Evolutionary conservation across 768 basidiomycete genomes (phyloP).

Genomic region (Lactarius deliciosus): DNA sequence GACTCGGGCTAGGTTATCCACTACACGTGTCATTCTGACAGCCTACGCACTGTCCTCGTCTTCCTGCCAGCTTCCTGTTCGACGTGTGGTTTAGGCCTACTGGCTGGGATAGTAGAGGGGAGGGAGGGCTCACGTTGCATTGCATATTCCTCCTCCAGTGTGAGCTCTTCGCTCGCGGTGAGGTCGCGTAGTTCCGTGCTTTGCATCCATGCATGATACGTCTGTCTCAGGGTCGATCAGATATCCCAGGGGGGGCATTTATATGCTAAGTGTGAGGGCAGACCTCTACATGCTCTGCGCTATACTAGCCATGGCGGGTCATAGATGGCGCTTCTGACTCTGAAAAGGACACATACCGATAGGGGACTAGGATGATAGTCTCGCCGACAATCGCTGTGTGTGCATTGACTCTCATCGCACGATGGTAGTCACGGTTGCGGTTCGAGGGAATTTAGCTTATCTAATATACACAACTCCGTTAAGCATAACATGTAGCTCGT

Average conservation of each 20-base stretch:
- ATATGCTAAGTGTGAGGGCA: slow-evolving; percentile 13
- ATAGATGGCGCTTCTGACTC: not conserved
- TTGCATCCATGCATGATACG: slow-evolving; percentile 89
- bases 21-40: not conserved
- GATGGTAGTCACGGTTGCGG: too few relatives aligned
- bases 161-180: slow-evolving; percentile 84
- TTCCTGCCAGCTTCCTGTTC: slow-evolving; percentile 74
- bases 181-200: slow-evolving; percentile 65
- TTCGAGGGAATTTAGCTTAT: too few relatives aligned
- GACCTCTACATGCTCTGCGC: slow-evolving; percentile 48
- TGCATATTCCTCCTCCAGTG: slow-evolving; percentile 76
- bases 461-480: too few relatives aligned
- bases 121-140: slow-evolving; percentile 70
- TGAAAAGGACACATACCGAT: slow-evolving; percentile 45
- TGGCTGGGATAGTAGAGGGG: not conserved
- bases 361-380: slow-evolving; percentile 78
- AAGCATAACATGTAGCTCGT: too few relatives aligned
- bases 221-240: slow-evolving; percentile 42
- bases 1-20: not conserved
- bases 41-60: slow-evolving; percentile 73
- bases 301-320: slow-evolving; percentile 25
- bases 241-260: not conserved
- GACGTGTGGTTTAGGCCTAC: not conserved
- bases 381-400: slow-evolving; percentile 63
- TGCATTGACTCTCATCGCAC: slow-evolving; percentile 63